These are phyloP conservation scores for Acrodontium crateriforme DNA, from an alignment of 2,329 filamentous ascomycete genomes.

Conservation along the genomic window DNA sequence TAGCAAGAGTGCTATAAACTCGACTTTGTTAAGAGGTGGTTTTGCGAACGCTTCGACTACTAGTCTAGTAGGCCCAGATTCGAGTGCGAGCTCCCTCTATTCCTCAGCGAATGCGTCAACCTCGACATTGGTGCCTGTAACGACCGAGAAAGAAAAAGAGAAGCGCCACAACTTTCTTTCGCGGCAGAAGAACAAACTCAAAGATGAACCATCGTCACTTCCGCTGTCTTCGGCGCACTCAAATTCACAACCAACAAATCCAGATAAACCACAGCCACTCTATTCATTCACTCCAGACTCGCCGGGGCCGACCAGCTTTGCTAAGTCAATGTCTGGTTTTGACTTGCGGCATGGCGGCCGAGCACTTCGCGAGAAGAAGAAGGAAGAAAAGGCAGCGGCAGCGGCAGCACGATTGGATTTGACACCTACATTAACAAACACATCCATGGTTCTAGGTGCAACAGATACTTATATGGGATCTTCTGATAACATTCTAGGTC, in stretches of 20 bases:
- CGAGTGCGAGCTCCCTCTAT: conserved; percentile 50
- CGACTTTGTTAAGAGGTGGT: conserved; percentile 51
- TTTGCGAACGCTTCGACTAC: conserved; percentile 55
- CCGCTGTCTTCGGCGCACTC: conserved; percentile 63
- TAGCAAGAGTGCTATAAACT: conserved; percentile 22
- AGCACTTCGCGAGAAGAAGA: conserved; percentile 60
- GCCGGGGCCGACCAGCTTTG: conserved; percentile 56
- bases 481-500: conserved; percentile 13
- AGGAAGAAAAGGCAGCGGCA: conserved; percentile 36
- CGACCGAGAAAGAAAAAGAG: conserved; percentile 52
- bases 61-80: conserved; percentile 49
- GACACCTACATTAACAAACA: conserved; percentile 18
- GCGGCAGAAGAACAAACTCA: conserved; percentile 64
- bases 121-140: conserved; percentile 55
- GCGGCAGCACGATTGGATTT: conserved; percentile 22
- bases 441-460: conserved; percentile 11
- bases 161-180: conserved; percentile 70
- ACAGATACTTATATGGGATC: conserved; percentile 15
- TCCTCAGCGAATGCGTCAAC: conserved; percentile 63
- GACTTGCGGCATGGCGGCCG: conserved; percentile 66
- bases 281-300: conserved; percentile 71
- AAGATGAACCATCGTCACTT: conserved; percentile 51
- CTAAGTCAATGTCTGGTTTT: conserved; percentile 68
- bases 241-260: conserved; percentile 63
- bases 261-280: conserved; percentile 58